Conservation (phyloP, 352 stramenopile species). For the Blastocystis sp. region DNA sequence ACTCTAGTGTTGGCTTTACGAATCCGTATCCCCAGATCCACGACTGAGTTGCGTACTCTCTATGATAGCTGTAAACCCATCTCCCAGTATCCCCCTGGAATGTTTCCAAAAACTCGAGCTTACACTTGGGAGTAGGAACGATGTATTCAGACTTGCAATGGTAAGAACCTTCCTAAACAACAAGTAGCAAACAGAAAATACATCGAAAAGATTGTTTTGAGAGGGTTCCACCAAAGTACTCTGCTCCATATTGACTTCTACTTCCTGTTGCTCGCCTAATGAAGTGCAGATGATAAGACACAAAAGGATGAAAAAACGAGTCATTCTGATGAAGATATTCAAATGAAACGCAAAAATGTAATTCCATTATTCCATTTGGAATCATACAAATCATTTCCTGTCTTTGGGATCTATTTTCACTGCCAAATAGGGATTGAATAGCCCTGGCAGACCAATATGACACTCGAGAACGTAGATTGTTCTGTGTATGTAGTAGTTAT, state of each 20-base stretch:
- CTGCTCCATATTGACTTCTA: not conserved
- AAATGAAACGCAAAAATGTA: not conserved
- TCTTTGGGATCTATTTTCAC: too few species aligned
- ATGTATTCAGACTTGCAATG: not conserved
- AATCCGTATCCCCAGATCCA: conserved; percentile 45
- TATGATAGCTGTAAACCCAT: conserved; percentile 27
- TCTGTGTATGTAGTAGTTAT: too few species aligned
- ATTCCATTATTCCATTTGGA: not conserved
- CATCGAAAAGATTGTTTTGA: not conserved
- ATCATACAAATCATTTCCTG: too few species aligned
- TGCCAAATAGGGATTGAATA: too few species aligned
- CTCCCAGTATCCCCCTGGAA: conserved; percentile 32
- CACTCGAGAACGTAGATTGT: too few species aligned
- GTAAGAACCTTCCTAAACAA: not conserved
- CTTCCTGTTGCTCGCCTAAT: not conserved
- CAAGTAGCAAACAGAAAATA: not conserved
- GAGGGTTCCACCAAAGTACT: not conserved
- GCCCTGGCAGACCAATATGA: too few species aligned
- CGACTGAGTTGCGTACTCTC: not conserved
- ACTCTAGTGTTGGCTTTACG: conserved; percentile 5
- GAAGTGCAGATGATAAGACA: not conserved
- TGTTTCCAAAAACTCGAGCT: conserved; percentile 23
- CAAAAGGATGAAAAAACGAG: not conserved
- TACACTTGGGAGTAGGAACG: conserved; percentile 4
- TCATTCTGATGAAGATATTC: not conserved